Evolutionary conservation across 2,329 filamentous ascomycete species (phyloP).

Genomic region (Exophiala phaeomuriformis): DNA sequence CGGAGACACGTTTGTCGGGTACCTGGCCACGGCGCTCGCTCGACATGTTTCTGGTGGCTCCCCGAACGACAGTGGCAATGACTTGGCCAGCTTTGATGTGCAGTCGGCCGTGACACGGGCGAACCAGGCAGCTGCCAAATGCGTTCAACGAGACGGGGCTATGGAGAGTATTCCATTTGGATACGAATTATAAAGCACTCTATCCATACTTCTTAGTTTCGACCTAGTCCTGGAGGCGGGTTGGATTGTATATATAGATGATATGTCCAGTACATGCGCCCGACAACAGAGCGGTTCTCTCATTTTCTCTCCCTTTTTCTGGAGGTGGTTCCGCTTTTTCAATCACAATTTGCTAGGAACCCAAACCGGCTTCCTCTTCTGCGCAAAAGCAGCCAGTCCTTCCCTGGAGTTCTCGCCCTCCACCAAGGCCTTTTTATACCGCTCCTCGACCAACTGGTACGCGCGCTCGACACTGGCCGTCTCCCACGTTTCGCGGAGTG

Average conservation of each 20-base stretch:
- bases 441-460: constrained; percentile 41
- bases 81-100: constrained; percentile 48
- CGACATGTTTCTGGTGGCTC: constrained; percentile 31
- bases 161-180: constrained; percentile 45
- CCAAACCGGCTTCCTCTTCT: constrained; percentile 66
- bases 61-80: constrained; percentile 28
- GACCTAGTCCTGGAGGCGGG: too few relatives aligned
- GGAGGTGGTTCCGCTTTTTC: too few relatives aligned
- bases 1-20: constrained; percentile 89
- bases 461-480: constrained; percentile 57
- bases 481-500: constrained; percentile 67
- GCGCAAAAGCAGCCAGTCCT: constrained; percentile 66
- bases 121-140: constrained; percentile 38
- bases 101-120: constrained; percentile 39
- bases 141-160: constrained; percentile 40
- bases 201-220: not conserved
- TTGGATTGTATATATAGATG: too few relatives aligned
- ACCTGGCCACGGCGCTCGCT: constrained; percentile 69
- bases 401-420: constrained; percentile 61
- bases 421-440: constrained; percentile 18
- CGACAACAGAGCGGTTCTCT: too few relatives aligned
- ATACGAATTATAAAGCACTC: constrained; percentile 32
- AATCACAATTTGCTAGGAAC: constrained; percentile 42
- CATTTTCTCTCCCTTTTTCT: too few relatives aligned
- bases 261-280: too few relatives aligned